A percentile compares a stretch with the other conserved stretches of the same genome.
phyloP scores from a whole-genome alignment of 306 rosid genomes.

The Rubus idaeus region DNA sequence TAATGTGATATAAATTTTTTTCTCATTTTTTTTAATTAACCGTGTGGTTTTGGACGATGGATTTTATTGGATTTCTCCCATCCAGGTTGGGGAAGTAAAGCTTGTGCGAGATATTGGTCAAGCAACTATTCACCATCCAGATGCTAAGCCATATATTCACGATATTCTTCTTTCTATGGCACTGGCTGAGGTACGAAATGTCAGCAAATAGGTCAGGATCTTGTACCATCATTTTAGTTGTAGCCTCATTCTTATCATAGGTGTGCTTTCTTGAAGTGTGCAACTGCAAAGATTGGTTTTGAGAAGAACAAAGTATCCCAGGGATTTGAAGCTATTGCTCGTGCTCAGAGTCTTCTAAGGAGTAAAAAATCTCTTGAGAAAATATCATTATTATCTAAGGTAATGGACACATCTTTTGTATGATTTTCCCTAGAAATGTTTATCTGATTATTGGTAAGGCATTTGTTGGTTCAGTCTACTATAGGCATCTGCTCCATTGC shows the following conservation, averaged over 20 bases:
- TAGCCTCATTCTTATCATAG: constrained; percentile 52
- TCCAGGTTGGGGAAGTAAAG: constrained; percentile 87
- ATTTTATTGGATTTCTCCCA: constrained; percentile 9
- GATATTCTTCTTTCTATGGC: constrained; percentile 92
- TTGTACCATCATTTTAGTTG: constrained; percentile 35
- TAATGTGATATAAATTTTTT: not conserved
- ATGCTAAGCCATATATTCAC: constrained; percentile 71
- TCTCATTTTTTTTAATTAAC: not conserved
- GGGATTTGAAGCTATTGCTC: constrained; percentile 98
- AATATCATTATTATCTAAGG: constrained; percentile 70
- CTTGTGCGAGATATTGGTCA: constrained; percentile 70
- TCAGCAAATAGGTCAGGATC: constrained; percentile 36
- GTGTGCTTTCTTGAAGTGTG: constrained; percentile 91
- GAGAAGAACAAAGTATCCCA: constrained; percentile 85
- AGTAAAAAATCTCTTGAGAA: constrained; percentile 77
- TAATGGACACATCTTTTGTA: constrained; percentile 7
- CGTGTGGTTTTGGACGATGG: constrained; percentile 18
- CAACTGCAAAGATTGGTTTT: constrained; percentile 78
- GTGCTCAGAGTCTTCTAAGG: constrained; percentile 83
- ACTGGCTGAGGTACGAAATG: constrained; percentile 78
- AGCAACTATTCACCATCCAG: constrained; percentile 60
- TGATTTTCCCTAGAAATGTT: not conserved
- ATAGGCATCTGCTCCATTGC: not conserved
- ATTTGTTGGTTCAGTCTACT: not conserved
- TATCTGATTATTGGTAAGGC: not conserved